Evolutionary conservation across 257 asterid species (phyloP), one percentile per base, ranked within the genome.

Genomic region (Solanum chmielewskii): DNA sequence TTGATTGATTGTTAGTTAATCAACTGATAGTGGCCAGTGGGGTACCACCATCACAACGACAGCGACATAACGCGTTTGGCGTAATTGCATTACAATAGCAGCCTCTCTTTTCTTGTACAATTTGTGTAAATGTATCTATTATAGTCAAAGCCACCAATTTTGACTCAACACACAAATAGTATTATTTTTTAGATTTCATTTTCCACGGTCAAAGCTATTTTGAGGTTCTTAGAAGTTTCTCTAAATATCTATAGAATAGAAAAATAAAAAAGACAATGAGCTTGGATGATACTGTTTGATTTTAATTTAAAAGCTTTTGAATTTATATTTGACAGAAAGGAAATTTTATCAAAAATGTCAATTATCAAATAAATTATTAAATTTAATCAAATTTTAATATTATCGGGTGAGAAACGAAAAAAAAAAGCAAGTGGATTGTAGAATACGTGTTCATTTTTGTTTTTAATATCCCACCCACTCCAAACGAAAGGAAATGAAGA

Each of bases 71-170:
- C 90, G 91, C 91, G 91, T 89, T 5, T 29, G 45, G 85, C 31
- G 52, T 76, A 74, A 74, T 86, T 11, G 69, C 56, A 47, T 33
- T 86, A 11, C n/a, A 6, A 42, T 71, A 37, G 45, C 69, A 90
- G 70, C 86, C 59, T 84, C 9, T 64, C 87, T 41, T 75, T 56
- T 81, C 20, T 35, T 4, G 41, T 62, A 29, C 37, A 49, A 9
- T 13, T 21, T 74, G 31, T 37, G 42, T 37, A 5, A 47, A 5
- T 62, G 80, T 78, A 60, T 56, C 86, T 85, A 84, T 74, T 73
- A 21, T 49, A 69, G 91, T 91, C 93, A 91, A 91, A 91, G 89
- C 87, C 90, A 89, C 92, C 87, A 23, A 86, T 1, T 88, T 91
- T 88, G 91, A 89, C 89, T 82, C 42, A 11, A n/a, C 16, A n/a